phyloP scores from a whole-genome alignment of 768 basidiomycete species.

The Pleurotus tuber-regium region DNA sequence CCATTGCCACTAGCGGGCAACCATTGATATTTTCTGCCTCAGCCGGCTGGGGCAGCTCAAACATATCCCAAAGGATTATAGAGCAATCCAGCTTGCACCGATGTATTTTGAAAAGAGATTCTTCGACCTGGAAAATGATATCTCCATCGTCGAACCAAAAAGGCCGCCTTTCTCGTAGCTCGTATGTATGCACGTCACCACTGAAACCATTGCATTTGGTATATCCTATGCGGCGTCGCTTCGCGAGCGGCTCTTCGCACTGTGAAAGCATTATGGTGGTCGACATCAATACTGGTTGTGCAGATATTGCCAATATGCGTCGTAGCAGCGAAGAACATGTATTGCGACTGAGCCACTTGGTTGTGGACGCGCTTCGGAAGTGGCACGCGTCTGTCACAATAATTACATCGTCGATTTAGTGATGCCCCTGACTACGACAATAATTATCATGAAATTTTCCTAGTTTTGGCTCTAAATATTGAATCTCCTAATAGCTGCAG shows the following conservation, averaged over 20 bases:
- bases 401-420: too few relatives aligned
- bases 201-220: conserved; percentile 1
- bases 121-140: conserved; percentile 27
- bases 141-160: conserved; percentile 34
- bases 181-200: neutral
- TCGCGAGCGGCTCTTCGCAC: neutral
- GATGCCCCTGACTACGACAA: too few relatives aligned
- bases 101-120: conserved; percentile 25
- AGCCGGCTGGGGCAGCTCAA: conserved; percentile 30
- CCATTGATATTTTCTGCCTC: conserved; percentile 27
- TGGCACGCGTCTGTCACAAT: too few relatives aligned
- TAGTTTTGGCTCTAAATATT: too few relatives aligned
- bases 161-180: neutral
- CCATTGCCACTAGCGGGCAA: conserved; percentile 26
- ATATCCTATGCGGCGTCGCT: neutral
- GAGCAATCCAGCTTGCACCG: conserved; percentile 17
- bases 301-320: too few relatives aligned
- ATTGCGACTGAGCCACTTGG: too few relatives aligned
- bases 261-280: neutral
- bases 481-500: too few relatives aligned
- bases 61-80: conserved; percentile 32
- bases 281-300: too few relatives aligned
- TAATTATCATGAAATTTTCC: too few relatives aligned
- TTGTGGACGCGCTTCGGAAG: too few relatives aligned
- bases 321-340: too few relatives aligned